phyloP scores from a whole-genome alignment of 1,284 basidiomycete genomes.

The Austroboletus niveus region DNA sequence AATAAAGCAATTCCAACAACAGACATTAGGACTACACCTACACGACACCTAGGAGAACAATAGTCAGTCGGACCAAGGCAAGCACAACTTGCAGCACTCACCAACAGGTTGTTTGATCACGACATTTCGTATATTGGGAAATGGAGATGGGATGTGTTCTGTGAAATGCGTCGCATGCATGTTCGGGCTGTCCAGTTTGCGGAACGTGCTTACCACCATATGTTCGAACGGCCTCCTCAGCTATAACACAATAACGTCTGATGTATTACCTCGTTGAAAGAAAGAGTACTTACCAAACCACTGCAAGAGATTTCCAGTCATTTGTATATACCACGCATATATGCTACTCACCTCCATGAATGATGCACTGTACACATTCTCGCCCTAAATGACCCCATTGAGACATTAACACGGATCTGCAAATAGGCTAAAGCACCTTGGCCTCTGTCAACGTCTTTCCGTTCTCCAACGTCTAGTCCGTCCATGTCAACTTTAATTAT shows the following conservation, averaged over 20 bases:
- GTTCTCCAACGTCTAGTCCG: slow-evolving; percentile 79
- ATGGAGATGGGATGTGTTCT: slow-evolving; percentile 83
- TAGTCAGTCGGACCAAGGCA: background rate
- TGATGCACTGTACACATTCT: slow-evolving; percentile 78
- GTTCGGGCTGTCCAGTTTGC: background rate
- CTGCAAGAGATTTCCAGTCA: slow-evolving; percentile 36
- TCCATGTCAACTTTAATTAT: slow-evolving; percentile 14
- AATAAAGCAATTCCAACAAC: slow-evolving; percentile 5
- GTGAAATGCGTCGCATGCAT: slow-evolving; percentile 5
- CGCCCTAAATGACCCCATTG: slow-evolving; percentile 48
- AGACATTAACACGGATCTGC: background rate
- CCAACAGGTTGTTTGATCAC: slow-evolving; percentile 96
- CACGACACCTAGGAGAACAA: slow-evolving; percentile 50
- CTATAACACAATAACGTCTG: slow-evolving; percentile 36
- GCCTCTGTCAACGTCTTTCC: slow-evolving; percentile 86
- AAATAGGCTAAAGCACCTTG: slow-evolving; percentile 45
- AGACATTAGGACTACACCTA: slow-evolving; percentile 33
- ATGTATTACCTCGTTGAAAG: background rate
- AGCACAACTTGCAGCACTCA: slow-evolving; percentile 34
- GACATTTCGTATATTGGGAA: slow-evolving; percentile 76
- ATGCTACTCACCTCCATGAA: slow-evolving; percentile 68
- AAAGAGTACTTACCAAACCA: slow-evolving; percentile 65
- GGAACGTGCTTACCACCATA: slow-evolving; percentile 60
- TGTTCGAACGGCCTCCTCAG: slow-evolving; percentile 84
- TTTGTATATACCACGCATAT: background rate